A percentile compares a stretch with the other conserved stretches of the same genome.
phyloP scores from a whole-genome alignment of 768 basidiomycete species.

The Pholiota conissans region DNA sequence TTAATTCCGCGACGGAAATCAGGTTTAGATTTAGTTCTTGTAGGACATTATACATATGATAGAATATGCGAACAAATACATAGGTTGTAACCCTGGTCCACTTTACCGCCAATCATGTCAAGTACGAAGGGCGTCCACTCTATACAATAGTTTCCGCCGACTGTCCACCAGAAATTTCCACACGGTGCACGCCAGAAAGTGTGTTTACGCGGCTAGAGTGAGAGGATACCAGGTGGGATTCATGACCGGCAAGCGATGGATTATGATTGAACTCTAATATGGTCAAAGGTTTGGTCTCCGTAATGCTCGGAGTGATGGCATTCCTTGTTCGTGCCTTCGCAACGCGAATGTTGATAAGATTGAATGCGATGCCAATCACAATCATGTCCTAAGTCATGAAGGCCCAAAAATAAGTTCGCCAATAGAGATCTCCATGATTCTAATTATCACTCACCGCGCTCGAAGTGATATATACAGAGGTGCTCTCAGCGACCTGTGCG shows the following conservation, averaged over 20 bases:
- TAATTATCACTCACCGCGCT: background rate
- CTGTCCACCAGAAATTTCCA: background rate
- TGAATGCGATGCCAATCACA: slow-evolving; percentile 11
- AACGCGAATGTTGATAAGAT: slow-evolving; percentile 8
- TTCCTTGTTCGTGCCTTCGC: background rate
- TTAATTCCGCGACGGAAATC: no score
- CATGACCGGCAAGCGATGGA: background rate
- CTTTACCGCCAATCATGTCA: no score
- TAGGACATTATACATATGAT: no score
- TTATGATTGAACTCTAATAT: background rate
- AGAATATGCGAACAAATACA: no score
- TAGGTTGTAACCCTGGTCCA: no score
- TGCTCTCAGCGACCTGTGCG: background rate
- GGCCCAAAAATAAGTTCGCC: no score
- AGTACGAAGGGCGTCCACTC: no score
- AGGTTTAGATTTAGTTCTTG: no score
- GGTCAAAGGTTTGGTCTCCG: background rate
- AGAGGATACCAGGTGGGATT: background rate
- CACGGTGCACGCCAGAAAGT: background rate
- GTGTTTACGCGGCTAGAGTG: background rate
- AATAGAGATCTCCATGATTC: no score
- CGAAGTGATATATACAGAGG: background rate
- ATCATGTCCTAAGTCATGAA: slow-evolving; percentile 2
- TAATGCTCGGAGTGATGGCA: background rate
- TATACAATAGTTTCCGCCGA: background rate